These are phyloP conservation scores for Leishmania braziliensis DNA, from an alignment of 208 protist species.

Conservation along the genomic window DNA sequence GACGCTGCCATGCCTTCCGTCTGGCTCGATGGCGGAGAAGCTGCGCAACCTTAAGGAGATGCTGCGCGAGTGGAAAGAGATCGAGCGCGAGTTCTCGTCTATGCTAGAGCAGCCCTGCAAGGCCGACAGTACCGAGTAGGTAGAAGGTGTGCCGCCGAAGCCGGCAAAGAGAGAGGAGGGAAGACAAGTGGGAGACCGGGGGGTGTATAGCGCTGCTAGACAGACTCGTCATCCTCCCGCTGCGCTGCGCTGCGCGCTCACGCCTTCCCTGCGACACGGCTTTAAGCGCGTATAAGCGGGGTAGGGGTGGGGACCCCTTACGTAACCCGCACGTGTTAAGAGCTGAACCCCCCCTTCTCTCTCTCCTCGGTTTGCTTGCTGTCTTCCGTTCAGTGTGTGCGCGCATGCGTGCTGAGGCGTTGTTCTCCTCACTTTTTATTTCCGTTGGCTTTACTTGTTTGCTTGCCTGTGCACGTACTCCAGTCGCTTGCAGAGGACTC, in stretches of 20 bases:
- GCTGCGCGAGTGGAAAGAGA: constrained; percentile 49
- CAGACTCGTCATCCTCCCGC: background rate
- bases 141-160: background rate
- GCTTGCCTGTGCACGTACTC: too few species aligned
- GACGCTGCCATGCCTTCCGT: background rate
- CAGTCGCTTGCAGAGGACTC: too few species aligned
- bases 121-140: background rate
- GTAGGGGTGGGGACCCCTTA: too few species aligned
- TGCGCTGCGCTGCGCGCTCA: background rate
- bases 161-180: background rate
- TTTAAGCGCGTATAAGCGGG: too few species aligned
- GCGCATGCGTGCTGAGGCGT: too few species aligned
- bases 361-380: too few species aligned
- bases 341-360: too few species aligned
- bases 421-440: too few species aligned
- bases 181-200: background rate
- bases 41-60: constrained; percentile 39
- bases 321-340: too few species aligned
- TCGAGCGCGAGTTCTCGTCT: constrained; percentile 40
- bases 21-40: constrained; percentile 13
- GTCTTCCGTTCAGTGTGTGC: too few species aligned
- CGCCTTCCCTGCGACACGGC: too few species aligned
- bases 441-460: too few species aligned
- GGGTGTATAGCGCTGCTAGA: background rate
- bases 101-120: constrained; percentile 21